Percentiles rank a stretch among this genome's conserved stretches.
Conservation (phyloP, 345 rosid genomes). For the Camelina neglecta region DNA sequence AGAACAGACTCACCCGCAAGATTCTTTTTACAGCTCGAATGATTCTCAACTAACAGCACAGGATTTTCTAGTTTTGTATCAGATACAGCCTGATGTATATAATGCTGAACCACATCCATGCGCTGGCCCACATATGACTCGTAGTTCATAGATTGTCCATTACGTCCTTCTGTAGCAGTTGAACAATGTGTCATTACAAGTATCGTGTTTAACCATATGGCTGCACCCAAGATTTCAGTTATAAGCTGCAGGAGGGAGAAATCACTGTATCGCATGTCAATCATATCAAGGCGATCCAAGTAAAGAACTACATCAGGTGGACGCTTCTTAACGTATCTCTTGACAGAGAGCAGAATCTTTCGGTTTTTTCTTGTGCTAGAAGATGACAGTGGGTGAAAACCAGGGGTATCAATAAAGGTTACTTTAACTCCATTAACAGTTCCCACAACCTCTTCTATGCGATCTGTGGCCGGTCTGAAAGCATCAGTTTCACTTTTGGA, state of each 20-base stretch:
- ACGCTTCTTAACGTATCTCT: conserved; percentile 66
- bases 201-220: conserved; percentile 88
- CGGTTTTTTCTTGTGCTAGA: conserved; percentile 69
- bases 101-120: conserved; percentile 70
- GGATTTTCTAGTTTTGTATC: conserved; percentile 81
- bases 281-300: conserved; percentile 79
- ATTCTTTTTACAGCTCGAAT: conserved; percentile 73
- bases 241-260: conserved; percentile 78
- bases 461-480: conserved; percentile 71
- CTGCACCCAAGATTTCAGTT: conserved; percentile 73
- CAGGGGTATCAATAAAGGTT: conserved; percentile 91
- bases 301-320: conserved; percentile 86
- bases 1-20: conserved; percentile 70
- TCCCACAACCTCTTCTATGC: conserved; percentile 73
- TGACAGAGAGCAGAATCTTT: conserved; percentile 70
- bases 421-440: conserved; percentile 71
- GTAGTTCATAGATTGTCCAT: conserved; percentile 64
- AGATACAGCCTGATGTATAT: conserved; percentile 70
- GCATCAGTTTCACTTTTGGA: conserved; percentile 72
- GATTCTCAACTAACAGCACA: conserved; percentile 81
- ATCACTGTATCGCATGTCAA: conserved; percentile 66
- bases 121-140: conserved; percentile 78
- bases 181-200: conserved; percentile 92
- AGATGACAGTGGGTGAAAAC: conserved; percentile 64
- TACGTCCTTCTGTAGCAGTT: conserved; percentile 69